phyloP scores from a whole-genome alignment of 192 early-diverging fungal genomes.

The Anaeromyces robustus region DNA sequence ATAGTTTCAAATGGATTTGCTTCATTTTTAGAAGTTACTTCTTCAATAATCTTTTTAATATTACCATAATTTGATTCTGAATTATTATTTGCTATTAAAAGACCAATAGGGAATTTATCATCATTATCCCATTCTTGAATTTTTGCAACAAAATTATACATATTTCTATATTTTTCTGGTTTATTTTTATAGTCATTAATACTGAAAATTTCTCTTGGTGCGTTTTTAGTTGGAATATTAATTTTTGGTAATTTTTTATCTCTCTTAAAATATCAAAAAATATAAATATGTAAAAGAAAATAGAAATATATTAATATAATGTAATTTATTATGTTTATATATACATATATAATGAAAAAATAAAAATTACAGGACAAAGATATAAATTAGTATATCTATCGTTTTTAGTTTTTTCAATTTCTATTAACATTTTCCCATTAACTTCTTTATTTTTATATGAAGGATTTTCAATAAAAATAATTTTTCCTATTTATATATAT shows the following conservation, averaged over 20 bases:
- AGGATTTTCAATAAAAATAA: background rate
- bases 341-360: background rate
- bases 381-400: background rate
- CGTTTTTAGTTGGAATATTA: background rate
- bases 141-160: background rate
- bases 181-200: background rate
- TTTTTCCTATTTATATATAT: background rate
- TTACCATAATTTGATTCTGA: background rate
- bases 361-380: background rate
- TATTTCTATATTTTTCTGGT: background rate
- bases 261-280: background rate
- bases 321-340: too few relatives aligned
- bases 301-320: too few relatives aligned
- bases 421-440: background rate
- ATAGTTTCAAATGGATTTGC: background rate
- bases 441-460: background rate
- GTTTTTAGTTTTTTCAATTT: background rate
- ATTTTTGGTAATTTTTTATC: background rate
- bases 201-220: background rate
- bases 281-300: too few relatives aligned
- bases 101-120: background rate
- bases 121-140: background rate
- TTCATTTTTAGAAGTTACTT: background rate
- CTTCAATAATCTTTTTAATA: background rate
- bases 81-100: background rate